phyloP scores from a whole-genome alignment of 116 monocot genomes.

The Papilionanthe hybrid region DNA sequence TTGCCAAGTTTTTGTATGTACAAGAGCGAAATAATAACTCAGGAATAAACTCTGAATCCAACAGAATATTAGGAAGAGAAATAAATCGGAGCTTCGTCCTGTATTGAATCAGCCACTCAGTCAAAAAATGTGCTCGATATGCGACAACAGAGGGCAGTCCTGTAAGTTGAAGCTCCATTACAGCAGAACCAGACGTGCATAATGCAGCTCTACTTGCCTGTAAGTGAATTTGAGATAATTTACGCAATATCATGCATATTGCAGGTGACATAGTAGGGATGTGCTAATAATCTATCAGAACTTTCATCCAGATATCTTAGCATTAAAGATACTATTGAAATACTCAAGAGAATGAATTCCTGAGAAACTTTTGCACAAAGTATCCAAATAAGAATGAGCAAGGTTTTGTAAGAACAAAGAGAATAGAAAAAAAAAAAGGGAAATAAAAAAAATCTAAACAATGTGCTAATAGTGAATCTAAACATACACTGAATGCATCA shows the following conservation, averaged over 20 bases:
- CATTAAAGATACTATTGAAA: neutral
- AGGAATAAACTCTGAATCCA: slow-evolving; percentile 62
- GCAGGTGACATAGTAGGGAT: neutral
- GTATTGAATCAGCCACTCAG: slow-evolving; percentile 66
- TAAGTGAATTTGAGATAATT: neutral
- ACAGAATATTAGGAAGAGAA: slow-evolving; percentile 86
- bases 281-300: neutral
- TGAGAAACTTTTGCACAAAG: neutral
- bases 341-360: neutral
- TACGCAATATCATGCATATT: neutral
- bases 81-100: slow-evolving; percentile 73
- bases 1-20: slow-evolving; percentile 51
- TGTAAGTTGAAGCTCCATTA: slow-evolving; percentile 81
- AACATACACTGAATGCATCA: slow-evolving; percentile 72
- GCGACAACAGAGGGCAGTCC: slow-evolving; percentile 77
- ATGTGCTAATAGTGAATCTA: slow-evolving; percentile 4
- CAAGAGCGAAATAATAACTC: slow-evolving; percentile 74
- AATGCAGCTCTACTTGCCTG: slow-evolving; percentile 90
- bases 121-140: slow-evolving; percentile 85
- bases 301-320: neutral
- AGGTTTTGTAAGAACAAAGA: neutral
- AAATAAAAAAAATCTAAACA: no score
- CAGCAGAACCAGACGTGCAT: slow-evolving; percentile 87
- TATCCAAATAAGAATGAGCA: neutral
- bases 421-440: neutral